Evolutionary conservation across 495 filamentous ascomycete genomes (phyloP).

Genomic region (Penicillium goetzii): DNA sequence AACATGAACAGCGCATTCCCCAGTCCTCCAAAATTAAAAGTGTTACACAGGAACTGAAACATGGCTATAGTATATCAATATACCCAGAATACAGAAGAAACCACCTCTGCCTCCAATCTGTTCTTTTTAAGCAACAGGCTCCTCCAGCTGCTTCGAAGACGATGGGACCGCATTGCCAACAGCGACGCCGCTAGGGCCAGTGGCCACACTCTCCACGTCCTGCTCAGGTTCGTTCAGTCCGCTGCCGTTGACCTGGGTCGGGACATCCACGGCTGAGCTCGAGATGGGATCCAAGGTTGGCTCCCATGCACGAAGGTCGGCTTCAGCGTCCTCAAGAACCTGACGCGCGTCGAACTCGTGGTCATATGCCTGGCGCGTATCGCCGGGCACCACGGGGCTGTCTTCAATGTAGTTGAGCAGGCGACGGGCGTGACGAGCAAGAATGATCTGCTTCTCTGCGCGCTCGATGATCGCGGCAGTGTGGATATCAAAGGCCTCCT

Average conservation of each 20-base stretch:
- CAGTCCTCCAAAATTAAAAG: constrained; percentile 6
- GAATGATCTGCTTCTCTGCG: constrained; percentile 92
- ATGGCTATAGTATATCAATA: constrained; percentile 18
- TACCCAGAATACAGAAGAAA: constrained; percentile 2
- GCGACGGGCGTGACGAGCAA: constrained; percentile 85
- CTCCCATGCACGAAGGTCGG: constrained; percentile 77
- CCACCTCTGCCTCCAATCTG: constrained; percentile 1
- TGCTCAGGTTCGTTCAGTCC: constrained; percentile 1
- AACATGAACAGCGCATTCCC: not conserved
- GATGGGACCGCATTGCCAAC: constrained; percentile 18
- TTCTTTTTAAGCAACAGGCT: constrained; percentile 12
- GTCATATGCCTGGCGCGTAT: constrained; percentile 68
- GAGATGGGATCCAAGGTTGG: constrained; percentile 29
- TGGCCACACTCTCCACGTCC: constrained; percentile 12
- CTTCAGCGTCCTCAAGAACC: constrained; percentile 91
- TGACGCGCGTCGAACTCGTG: constrained; percentile 68
- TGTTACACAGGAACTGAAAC: constrained; percentile 14
- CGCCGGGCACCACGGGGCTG: constrained; percentile 85
- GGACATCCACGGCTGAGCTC: not conserved
- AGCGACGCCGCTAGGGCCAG: constrained; percentile 2
- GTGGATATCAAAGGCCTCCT: constrained; percentile 88
- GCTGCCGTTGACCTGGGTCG: constrained; percentile 9
- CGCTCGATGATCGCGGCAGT: constrained; percentile 89
- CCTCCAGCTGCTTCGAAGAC: constrained; percentile 17
- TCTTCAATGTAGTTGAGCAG: constrained; percentile 90